Evolutionary conservation across 257 asterid species (phyloP), one percentile per base, ranked within the genome.

Genomic region (Nicotiana paniculata): DNA sequence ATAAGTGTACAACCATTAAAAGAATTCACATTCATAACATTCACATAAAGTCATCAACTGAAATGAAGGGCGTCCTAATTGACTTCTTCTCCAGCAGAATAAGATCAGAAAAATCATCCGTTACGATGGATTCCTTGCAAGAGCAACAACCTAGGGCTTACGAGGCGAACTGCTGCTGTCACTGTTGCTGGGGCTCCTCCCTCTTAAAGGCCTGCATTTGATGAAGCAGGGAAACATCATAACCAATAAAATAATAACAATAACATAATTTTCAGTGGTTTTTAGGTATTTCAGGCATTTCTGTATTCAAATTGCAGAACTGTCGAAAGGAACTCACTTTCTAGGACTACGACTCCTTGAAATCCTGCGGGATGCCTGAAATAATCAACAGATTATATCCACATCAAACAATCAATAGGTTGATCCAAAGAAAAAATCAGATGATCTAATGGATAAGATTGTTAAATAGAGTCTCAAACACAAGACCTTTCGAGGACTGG

Each of bases 291-390:
- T 61, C 32, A 9, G 30, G 0, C 69, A 26, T 63, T 26, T n/a
- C n/a, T n/a, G 4, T 68, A 68, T 4, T 18, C 30, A 68, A 21
- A 18, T 68, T 68, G 2, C 55, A 68, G 16, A 15, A 68, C 77
- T 5, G 26, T 68, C 32, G 18, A 59, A n/a, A 1, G 11, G 62
- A 46, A 37, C 46, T 0, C 82, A 90, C 93, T 88, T 90, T 85
- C 85, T 88, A 37, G 92, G 92, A 48, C 91, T 89, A 26, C 90
- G 90, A 67, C 92, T 86, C 83, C 86, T 79, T n/a, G 91, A 86
- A 21, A 82, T 84, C 59, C 77, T 87, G 24, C 89, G 85, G 18
- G 89, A 87, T 15, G 82, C 91, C 91, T 90, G 84, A 82, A 81
- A 46, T 32, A 63, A 77, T 5, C 46, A 51, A 43, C 21, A 26